Base-by-base conservation (phyloP, 768 basidiomycete genomes). In the Xerocomus brunneocitrinus region DNA sequence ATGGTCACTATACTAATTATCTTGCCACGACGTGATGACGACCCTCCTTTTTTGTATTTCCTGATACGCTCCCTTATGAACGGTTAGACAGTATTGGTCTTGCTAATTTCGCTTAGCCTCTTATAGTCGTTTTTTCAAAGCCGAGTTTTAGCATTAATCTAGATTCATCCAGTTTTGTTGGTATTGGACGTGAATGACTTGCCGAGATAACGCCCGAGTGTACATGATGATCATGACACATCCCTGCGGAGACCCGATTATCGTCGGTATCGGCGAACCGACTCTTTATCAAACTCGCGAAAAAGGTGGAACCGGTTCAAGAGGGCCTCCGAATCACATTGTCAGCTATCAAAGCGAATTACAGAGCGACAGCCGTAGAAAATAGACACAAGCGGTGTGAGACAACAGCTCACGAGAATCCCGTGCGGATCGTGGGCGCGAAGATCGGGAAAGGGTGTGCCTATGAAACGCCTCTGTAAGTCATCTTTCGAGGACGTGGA, bases 361-460 rank as follows among this genome's bases (percentile, higher is more conserved):
- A 28, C 28, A 45, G n/a, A 45, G 43, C 28, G 30, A 45, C 40
- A 14, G 42, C 8, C 9, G 43, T 9, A 45, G 28, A 31, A 27
- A 43, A 43, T 43, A 43, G 42, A 43, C 27, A n/a, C 12, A 9
- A 7, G 38, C 8, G 34, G n/a, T 16, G 24, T 30, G 50, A 46
- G 53, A 48, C 50, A 19, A 46, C 39, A 22, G n/a, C 38, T 72
- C 62, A 79, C 19, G 77, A 73, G 62, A 82, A 79, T 42, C 71
- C 72, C 6, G 81, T 79, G 19, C 58, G 67, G 50, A 79, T 74
- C 14, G 70, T 67, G 0, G 85, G 80, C 24, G 69, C 67, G 65
- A 91, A 88, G 39, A 90, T 79, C 5, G 89, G 89, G 34, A 91
- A 68, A 28, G 84, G 83, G 62, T 87, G 85, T 10, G 81, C 85